These are phyloP conservation scores for Peronospora destructor DNA, from an alignment of 352 stramenopile genomes.

Conservation along the genomic window DNA sequence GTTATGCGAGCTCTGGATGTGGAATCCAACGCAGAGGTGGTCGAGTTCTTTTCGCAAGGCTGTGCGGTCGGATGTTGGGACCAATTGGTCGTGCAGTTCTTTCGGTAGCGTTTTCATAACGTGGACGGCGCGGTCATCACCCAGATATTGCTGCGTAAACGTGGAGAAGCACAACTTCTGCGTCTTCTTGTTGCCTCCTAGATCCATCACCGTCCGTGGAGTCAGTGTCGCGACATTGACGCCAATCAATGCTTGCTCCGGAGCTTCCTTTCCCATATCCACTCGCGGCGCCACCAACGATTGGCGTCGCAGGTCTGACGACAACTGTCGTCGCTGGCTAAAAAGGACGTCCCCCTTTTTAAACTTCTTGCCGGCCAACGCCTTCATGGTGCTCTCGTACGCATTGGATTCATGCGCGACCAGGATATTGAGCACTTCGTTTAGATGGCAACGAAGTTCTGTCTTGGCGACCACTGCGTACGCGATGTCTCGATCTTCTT, in stretches of 20 bases:
- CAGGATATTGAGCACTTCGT: constrained; percentile 52
- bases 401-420: constrained; percentile 32
- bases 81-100: constrained; percentile 38
- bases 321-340: constrained; percentile 23
- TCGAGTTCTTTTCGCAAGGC: constrained; percentile 41
- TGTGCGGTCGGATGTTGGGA: constrained; percentile 33
- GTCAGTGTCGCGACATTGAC: constrained; percentile 27
- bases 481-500: constrained; percentile 30
- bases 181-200: constrained; percentile 31
- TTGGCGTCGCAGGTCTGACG: constrained; percentile 22
- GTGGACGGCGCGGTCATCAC: constrained; percentile 44
- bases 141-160: constrained; percentile 40
- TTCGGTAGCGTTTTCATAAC: constrained; percentile 62
- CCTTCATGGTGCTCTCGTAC: constrained; percentile 43
- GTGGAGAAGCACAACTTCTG: constrained; percentile 43
- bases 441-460: constrained; percentile 45
- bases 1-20: constrained; percentile 36
- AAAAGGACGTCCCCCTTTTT: constrained; percentile 40
- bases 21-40: constrained; percentile 44
- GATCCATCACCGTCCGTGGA: constrained; percentile 21
- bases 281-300: constrained; percentile 20
- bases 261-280: constrained; percentile 13
- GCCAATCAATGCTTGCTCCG: constrained; percentile 27
- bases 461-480: constrained; percentile 44
- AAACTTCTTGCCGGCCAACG: constrained; percentile 39